Conservation (phyloP, 2,329 filamentous ascomycete species). For the Aspergillus fijiensis region DNA sequence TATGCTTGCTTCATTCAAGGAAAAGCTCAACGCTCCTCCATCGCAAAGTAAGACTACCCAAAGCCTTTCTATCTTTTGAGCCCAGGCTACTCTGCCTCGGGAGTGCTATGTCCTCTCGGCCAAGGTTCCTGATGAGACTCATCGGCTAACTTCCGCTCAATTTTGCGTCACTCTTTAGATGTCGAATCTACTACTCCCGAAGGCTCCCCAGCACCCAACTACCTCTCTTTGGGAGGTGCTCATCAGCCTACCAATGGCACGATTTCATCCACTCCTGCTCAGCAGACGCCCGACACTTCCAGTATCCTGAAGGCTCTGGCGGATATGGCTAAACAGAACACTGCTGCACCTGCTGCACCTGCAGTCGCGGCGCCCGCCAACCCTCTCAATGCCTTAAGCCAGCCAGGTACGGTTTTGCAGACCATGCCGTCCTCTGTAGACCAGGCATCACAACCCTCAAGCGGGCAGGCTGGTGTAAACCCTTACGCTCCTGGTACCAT, state of each 20-base stretch:
- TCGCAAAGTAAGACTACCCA: conserved; percentile 60
- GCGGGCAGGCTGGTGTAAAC: conserved; percentile 60
- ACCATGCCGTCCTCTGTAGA: conserved; percentile 47
- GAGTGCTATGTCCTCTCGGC: neutral
- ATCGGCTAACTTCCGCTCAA: conserved; percentile 27
- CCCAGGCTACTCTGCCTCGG: neutral
- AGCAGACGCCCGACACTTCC: conserved; percentile 55
- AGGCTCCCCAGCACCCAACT: conserved; percentile 50
- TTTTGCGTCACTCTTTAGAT: conserved; percentile 46
- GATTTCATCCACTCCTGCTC: conserved; percentile 23
- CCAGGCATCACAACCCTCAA: conserved; percentile 40
- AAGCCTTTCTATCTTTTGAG: neutral
- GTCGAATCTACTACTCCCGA: conserved; percentile 68
- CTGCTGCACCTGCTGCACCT: conserved; percentile 48
- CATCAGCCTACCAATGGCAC: conserved; percentile 30
- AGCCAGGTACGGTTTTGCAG: conserved; percentile 44
- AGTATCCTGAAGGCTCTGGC: conserved; percentile 76
- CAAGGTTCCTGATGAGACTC: neutral
- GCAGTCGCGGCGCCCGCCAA: conserved; percentile 40
- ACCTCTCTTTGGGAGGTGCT: conserved; percentile 39
- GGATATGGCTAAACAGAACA: conserved; percentile 76
- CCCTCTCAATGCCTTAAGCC: conserved; percentile 52
- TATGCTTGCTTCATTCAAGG: conserved; percentile 80
- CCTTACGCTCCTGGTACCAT: conserved; percentile 48
- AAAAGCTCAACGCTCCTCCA: conserved; percentile 66